Base-by-base conservation (phyloP, 371 early-diverging fungal genomes). In the Mortierella sp. region DNA sequence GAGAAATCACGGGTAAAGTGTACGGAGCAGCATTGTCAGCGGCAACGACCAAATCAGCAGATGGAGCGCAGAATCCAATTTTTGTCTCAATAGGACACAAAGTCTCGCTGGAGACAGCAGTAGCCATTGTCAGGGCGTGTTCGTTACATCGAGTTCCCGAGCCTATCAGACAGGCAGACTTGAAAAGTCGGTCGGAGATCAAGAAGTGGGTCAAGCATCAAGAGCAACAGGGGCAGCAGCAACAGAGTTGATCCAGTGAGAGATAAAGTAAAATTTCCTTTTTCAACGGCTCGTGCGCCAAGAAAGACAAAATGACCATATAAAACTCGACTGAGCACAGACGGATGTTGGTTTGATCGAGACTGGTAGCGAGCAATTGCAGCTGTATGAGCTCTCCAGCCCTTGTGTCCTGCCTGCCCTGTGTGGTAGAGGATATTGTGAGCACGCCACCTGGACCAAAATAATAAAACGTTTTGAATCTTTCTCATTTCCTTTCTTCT, bases 101-200 rank as follows among this genome's bases (percentile, higher is more conserved):
- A 3, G 84, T 97, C 24, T 86, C 89, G 10, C 73, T 95, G 28
- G 86, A 86, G 2, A 92, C 94, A 0, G 93, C 96, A 0, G 86
- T 96, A 14, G 73, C 73, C 0, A 59, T 97, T 20, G 92, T 92
- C 6, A 67, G 90, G 14, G 84, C 86, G 9, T 90, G 91, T 64
- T 93, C 91, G 49, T 75, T 77, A n/a, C 92, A 85, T 83, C 86
- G 96, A 5, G 88, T 96, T 10, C 96, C 97, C 0, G 98, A 97
- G 73, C 98, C 98, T 8, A 94, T 97, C 60, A 89, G 98, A 11
- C 86, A 88, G 39, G 98, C 98, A 26, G 98, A 97, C 84, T 76
- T 87, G 64, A 85, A 84, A 57, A 88, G 89, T 39, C 75, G 91
- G 30, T 72, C 78, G 45, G 87, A 84, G 70, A 86, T 90, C 60